These are phyloP conservation scores for Ascochyta pisi DNA, from an alignment of 2,329 filamentous ascomycete genomes.

Conservation along the genomic window DNA sequence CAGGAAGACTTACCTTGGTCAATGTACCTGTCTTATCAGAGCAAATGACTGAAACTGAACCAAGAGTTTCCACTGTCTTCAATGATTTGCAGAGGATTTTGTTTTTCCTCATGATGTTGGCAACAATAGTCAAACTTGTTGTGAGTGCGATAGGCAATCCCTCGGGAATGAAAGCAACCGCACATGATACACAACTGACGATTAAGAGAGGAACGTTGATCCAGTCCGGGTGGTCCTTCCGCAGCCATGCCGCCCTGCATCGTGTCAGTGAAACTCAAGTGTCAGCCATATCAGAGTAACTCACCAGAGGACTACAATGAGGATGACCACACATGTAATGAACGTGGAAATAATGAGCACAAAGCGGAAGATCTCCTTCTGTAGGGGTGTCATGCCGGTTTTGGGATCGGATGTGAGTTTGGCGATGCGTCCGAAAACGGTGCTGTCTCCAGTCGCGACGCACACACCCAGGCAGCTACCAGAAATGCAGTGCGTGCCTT, in stretches of 20 bases:
- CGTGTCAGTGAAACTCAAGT: slow-evolving; percentile 17
- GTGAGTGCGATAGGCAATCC: slow-evolving; percentile 47
- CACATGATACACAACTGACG: slow-evolving; percentile 68
- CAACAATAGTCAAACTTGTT: slow-evolving; percentile 75
- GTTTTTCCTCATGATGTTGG: slow-evolving; percentile 77
- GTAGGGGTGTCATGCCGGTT: slow-evolving; percentile 70
- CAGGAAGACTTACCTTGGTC: slow-evolving; percentile 53
- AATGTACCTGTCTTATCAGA: slow-evolving; percentile 79
- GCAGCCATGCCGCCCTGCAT: slow-evolving; percentile 71
- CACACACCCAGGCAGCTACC: slow-evolving; percentile 72
- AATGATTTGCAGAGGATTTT: slow-evolving; percentile 81
- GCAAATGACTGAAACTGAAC: slow-evolving; percentile 75
- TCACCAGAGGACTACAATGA: slow-evolving; percentile 72
- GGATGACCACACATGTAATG: slow-evolving; percentile 69
- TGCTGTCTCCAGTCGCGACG: slow-evolving; percentile 73
- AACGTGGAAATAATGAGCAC: slow-evolving; percentile 72
- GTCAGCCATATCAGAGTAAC: slow-evolving; percentile 9
- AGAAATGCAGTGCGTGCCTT: slow-evolving; percentile 79
- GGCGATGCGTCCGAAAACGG: slow-evolving; percentile 78
- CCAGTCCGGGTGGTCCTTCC: slow-evolving; percentile 69
- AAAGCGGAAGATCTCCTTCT: slow-evolving; percentile 76
- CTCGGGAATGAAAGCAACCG: slow-evolving; percentile 77
- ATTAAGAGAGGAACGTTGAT: slow-evolving; percentile 76
- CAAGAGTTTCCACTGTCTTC: slow-evolving; percentile 78
- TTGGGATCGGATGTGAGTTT: slow-evolving; percentile 74